Conservation (phyloP, 2,329 filamentous ascomycete genomes). For the Colletotrichum incanum region DNA sequence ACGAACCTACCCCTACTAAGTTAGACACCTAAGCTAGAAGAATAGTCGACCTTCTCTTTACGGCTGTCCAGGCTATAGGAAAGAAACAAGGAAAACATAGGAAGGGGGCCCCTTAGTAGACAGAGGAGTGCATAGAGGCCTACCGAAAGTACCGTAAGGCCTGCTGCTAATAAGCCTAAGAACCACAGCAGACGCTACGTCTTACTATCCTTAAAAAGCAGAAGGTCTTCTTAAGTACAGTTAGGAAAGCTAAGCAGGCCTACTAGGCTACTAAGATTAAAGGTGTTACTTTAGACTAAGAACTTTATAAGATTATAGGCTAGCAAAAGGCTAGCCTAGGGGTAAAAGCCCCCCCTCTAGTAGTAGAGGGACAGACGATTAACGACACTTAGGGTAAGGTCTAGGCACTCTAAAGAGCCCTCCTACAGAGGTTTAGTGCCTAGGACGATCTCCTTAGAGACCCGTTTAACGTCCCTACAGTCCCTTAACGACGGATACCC, state of each 20-base stretch:
- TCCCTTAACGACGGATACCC: neutral
- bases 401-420: constrained; percentile 1
- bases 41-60: neutral
- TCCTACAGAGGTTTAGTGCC: constrained; percentile 14
- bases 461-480: neutral
- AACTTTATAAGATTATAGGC: constrained; percentile 14
- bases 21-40: neutral
- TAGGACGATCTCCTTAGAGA: neutral
- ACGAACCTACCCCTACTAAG: neutral
- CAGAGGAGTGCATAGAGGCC: neutral
- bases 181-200: neutral
- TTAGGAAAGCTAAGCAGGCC: constrained; percentile 9
- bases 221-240: constrained; percentile 3
- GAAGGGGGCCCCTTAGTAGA: neutral
- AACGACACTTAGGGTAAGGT: constrained; percentile 1
- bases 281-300: neutral
- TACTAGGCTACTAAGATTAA: constrained; percentile 21
- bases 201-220: neutral
- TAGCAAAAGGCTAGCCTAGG: constrained; percentile 8
- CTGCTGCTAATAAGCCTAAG: neutral
- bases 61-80: neutral
- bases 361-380: neutral
- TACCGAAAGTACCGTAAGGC: neutral
- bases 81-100: neutral
- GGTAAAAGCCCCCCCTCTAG: constrained; percentile 7